Evolutionary conservation across 2,329 filamentous ascomycete genomes (phyloP), one percentile per base, ranked within the genome.

Genomic region (Xenosphaeropsis pyriputrescens): DNA sequence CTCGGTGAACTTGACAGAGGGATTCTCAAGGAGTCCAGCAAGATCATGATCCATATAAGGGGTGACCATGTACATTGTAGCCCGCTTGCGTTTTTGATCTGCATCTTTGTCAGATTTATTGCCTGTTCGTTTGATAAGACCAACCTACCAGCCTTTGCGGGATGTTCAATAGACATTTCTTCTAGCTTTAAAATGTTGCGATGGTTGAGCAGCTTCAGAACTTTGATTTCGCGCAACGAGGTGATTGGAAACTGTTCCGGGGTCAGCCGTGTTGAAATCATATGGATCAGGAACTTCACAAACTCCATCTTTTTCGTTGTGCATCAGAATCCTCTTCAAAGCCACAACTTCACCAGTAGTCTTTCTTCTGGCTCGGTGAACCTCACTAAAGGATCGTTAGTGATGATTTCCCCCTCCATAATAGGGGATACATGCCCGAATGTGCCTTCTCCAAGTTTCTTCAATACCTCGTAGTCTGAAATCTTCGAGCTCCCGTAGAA

Each of bases 21-120:
- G 89, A 51, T 98, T 98, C 57, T 96, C 91, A 50, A 98, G 76
- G 19, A 98, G 74, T 33, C 91, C 91, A 7, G 89, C 93, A n/a
- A 98, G 71, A 60, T 98, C 91, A 61, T 98, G 91, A 50, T 96
- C 88, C 86, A 96, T 95, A 59, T 98, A 98, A 6, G 89, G 91
- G 33, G 80, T 95, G 37, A 93, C 89, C 91, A 98, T 98, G 62
- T 96, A 96, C 68, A 98, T 86, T 49, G 88, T 88, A 3, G 80
- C 79, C 42, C 79, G 75, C 58, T 84, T 86, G 48, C 79, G 73
- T 58, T 85, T 84, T 55, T 89, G 82, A 49, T 73, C 75, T 79
- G 50, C 36, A 38, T 32, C 17, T 26, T 26, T 13, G 61, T 41
- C 44, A 53, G 37, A 50, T 43, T 39, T 37, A 32, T 17, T 38